Percentiles rank a stretch among this genome's conserved stretches.
Conservation (phyloP, 2,329 filamentous ascomycete genomes). For the Achaetomium macrosporum region DNA sequence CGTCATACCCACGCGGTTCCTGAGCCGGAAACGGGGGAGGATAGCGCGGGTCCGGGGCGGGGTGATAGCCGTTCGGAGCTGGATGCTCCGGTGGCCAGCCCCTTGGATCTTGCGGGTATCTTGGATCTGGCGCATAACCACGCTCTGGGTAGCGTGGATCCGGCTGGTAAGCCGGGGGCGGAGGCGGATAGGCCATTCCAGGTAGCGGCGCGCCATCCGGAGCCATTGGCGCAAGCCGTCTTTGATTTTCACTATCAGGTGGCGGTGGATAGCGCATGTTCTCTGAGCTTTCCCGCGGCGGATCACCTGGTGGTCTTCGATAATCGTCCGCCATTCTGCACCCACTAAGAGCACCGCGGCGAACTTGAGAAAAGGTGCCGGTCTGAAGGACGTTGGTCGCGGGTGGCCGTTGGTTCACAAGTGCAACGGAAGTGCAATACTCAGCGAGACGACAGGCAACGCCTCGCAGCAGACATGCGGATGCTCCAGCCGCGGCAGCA, state of each 20-base stretch:
- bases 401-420: no score
- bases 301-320: constrained; percentile 30
- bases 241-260: constrained; percentile 37
- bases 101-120: constrained; percentile 19
- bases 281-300: constrained; percentile 33
- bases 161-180: constrained; percentile 16
- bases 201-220: constrained; percentile 41
- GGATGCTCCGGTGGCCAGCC: constrained; percentile 24
- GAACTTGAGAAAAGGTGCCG: not conserved
- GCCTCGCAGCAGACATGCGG: no score
- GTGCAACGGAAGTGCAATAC: no score
- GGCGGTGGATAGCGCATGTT: constrained; percentile 39
- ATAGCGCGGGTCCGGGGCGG: constrained; percentile 20
- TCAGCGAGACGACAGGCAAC: no score
- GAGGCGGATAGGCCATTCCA: constrained; percentile 43
- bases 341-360: constrained; percentile 6
- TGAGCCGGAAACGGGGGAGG: constrained; percentile 13
- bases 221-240: constrained; percentile 26
- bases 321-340: constrained; percentile 35
- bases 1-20: constrained; percentile 17
- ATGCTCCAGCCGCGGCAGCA: no score
- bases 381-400: no score
- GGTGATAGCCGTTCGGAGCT: constrained; percentile 36
- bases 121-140: constrained; percentile 30
- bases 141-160: constrained; percentile 16